Evolutionary conservation across 768 basidiomycete species (phyloP), one percentile per base, ranked within the genome.

Genomic region (Lentinula lateritia): DNA sequence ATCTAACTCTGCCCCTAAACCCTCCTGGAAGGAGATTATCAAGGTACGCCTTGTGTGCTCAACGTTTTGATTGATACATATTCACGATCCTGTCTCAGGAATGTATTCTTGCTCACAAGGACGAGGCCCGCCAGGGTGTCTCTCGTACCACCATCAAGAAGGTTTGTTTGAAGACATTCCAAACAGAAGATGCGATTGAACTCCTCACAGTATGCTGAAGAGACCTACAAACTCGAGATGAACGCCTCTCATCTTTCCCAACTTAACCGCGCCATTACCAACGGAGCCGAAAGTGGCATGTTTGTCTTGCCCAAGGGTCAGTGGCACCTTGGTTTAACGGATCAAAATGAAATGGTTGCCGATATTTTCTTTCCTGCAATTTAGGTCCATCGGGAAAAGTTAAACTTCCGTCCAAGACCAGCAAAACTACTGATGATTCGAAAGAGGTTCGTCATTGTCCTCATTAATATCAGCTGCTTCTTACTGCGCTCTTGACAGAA

Each of bases 141-240:
- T 93, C 92, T 13, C 82, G 93, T 52, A 75, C 78, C 20, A 80
- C 80, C 6, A 88, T 95, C 74, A 95, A 95, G 85, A 92, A 91
- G 83, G 88, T 90, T 61, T 65, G 83, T 71, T 5, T 61, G 52
- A 1, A 39, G 23, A 15, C 20, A 5, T 20, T 9, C 0, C 50
- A 20, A 38, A 62, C 62, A 50, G 20, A 15, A 5, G 6, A 61
- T 62, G 57, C 43, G 58, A 68, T 62, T 69, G 67, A 6, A 71
- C 46, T 45, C 38, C 63, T 39, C 9, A 56, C 63, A 94, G 92
- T 96, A 76, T 73, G 88, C 95, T 53, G 90, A 93, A 72, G 86
- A 92, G 66, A 85, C 82, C 66, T 95, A 93, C 79, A 80, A 84
- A 64, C 74, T 96, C 64, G 85, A 87, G 66, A 83, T 89, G 66